Conservation (phyloP, 352 stramenopile species). For the Globisporangium okanoganense region DNA sequence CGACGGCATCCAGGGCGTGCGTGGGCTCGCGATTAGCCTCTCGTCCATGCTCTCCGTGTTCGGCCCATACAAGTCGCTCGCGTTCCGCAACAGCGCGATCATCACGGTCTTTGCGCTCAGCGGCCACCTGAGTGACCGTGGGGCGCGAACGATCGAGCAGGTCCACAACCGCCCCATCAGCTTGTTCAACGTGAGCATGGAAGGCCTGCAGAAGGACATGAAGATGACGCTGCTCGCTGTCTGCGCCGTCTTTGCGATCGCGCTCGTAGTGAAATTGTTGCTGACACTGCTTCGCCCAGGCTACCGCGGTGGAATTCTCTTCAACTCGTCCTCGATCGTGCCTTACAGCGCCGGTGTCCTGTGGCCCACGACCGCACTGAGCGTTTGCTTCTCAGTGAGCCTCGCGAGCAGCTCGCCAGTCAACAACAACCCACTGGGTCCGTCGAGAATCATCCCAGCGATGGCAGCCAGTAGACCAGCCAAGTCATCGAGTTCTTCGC, state of each 20-base stretch:
- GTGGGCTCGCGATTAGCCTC: slow-evolving; percentile 31
- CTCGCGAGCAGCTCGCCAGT: neutral
- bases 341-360: slow-evolving; percentile 16
- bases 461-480: neutral
- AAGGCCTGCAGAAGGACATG: slow-evolving; percentile 17
- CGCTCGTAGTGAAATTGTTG: slow-evolving; percentile 5
- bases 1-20: slow-evolving; percentile 26
- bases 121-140: neutral
- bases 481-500: neutral
- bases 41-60: slow-evolving; percentile 32
- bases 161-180: slow-evolving; percentile 4
- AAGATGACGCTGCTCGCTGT: slow-evolving; percentile 18
- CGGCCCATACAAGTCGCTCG: slow-evolving; percentile 22
- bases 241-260: slow-evolving; percentile 6
- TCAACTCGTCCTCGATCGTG: slow-evolving; percentile 9
- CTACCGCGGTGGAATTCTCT: slow-evolving; percentile 4
- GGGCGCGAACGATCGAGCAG: neutral
- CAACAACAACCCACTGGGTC: neutral
- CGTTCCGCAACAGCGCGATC: slow-evolving; percentile 16
- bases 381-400: slow-evolving; percentile 4
- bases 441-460: neutral
- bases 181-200: slow-evolving; percentile 16
- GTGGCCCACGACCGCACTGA: slow-evolving; percentile 16
- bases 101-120: slow-evolving; percentile 8
- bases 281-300: slow-evolving; percentile 1